Conservation (phyloP, 495 filamentous ascomycete genomes). For the Penicillium chermesinum region DNA sequence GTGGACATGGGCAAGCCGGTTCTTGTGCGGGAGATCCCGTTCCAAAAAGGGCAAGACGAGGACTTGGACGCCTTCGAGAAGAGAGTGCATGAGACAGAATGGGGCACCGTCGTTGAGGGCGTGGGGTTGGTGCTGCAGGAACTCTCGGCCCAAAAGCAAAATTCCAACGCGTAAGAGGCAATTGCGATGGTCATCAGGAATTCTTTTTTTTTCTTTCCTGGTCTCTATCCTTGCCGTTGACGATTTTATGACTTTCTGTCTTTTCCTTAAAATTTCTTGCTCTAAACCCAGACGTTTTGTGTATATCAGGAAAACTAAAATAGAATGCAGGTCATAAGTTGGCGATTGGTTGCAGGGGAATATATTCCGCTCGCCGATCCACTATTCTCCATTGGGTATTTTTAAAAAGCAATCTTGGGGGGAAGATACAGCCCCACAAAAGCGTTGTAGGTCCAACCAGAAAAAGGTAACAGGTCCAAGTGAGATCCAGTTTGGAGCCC, state of each 20-base stretch:
- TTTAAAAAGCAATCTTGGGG: neutral
- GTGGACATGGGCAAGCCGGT: conserved; percentile 80
- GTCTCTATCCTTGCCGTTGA: conserved; percentile 10
- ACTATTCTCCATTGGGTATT: neutral
- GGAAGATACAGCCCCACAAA: neutral
- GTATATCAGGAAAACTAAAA: no score
- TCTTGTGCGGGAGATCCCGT: conserved; percentile 64
- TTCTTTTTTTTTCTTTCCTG: neutral
- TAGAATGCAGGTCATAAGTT: neutral
- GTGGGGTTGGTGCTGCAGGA: conserved; percentile 53
- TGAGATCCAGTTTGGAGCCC: neutral
- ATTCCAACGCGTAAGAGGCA: conserved; percentile 5
- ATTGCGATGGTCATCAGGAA: neutral
- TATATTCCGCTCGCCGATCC: neutral
- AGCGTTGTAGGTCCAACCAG: neutral
- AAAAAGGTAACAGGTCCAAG: neutral
- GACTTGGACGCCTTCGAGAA: conserved; percentile 59
- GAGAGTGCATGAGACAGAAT: conserved; percentile 67
- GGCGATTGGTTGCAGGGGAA: neutral
- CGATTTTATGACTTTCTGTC: conserved; percentile 23
- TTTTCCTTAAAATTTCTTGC: conserved; percentile 11
- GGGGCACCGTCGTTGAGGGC: conserved; percentile 64
- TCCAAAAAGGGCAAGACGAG: conserved; percentile 57
- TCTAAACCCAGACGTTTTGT: conserved; percentile 16
- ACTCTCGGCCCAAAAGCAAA: conserved; percentile 29